Base-by-base conservation (phyloP, 805 yeast genomes). In the Saturnispora hagleri region DNA sequence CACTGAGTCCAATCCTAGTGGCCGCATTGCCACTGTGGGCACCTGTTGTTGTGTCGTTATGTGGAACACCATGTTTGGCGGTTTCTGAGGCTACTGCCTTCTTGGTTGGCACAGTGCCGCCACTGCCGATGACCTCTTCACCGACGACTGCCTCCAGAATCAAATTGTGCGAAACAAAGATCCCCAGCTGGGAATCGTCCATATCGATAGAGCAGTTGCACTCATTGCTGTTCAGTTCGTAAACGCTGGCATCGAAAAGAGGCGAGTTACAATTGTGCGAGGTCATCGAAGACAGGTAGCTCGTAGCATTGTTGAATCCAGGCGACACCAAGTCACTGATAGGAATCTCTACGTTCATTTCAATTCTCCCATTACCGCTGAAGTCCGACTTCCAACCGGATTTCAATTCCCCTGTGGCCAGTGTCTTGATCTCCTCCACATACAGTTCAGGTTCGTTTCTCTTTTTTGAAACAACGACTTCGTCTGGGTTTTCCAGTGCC, bases 301-400 rank as follows among this genome's bases (percentile, higher is more conserved):
- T 57, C 42, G 59, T 57, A 4, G 69, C 53, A 24, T 65, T 59
- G 40, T 65, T 65, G 22, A 65, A 54, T 12, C 70, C 84, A 58
- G 63, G 78, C 0, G 89, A 79, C 9, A 82, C 72, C 47, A 84
- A 68, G 49, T 76, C 72, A 69, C 77, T 73, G 24, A 86, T 77
- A 18, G 77, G 75, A 40, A 86, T 76, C 43, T 86, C 88, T 0
- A 86, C 88, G 31, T 84, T 82, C 45, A 89, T 65, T 65, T 89
- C 96, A 54, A 90, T 82, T 51, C 79, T 74, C 5, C 99, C 99
- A 44, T 75, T 74, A 42, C 81, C 84, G 5, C 81, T 68, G 63
- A 84, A 90, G 67, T 93, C 99, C 1, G 93, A 81, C 65, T 93
- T 93, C 99, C 99, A 93, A 3, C 99, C 99, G 31, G 78, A 74